phyloP scores from a whole-genome alignment of 192 early-diverging fungal genomes.

The Coemansia javaensis region DNA sequence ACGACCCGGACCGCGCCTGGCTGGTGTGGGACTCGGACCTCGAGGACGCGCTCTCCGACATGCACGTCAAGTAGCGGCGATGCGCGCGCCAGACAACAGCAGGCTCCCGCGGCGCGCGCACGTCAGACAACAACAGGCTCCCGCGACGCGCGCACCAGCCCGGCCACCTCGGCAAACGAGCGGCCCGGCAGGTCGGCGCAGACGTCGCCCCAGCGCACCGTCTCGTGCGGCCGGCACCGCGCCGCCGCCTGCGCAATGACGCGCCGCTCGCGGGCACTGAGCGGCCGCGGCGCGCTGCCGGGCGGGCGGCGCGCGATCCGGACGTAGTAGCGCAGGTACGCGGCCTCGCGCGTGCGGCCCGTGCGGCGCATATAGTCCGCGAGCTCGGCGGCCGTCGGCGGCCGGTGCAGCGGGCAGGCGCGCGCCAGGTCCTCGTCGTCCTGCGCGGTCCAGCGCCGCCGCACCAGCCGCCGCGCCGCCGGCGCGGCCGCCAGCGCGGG shows the following conservation, averaged over 20 bases:
- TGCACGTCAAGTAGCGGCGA: no score
- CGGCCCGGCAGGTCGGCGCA: slow-evolving; percentile 2
- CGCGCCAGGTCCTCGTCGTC: not conserved
- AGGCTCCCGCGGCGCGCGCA: no score
- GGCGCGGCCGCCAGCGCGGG: not conserved
- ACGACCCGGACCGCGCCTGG: slow-evolving; percentile 31
- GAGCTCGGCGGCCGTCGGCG: not conserved
- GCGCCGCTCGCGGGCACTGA: not conserved
- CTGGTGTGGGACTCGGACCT: slow-evolving; percentile 46
- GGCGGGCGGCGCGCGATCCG: not conserved
- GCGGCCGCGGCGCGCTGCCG: not conserved
- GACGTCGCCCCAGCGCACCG: slow-evolving; percentile 14
- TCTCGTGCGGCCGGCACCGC: not conserved
- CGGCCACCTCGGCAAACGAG: slow-evolving; percentile 1
- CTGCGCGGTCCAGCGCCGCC: not conserved
- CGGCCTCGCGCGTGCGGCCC: not conserved
- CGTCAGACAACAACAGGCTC: no score
- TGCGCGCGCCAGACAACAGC: no score
- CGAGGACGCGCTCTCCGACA: slow-evolving; percentile 34
- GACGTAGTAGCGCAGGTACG: not conserved
- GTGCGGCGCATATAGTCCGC: not conserved
- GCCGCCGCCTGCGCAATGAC: slow-evolving; percentile 3
- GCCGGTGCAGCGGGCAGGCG: not conserved
- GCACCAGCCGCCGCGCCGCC: no score
- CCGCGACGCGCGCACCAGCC: not conserved